Percentiles rank a stretch among this genome's conserved stretches.
Conservation (phyloP, 352 stramenopile species). For the Phytophthora uliginosa region DNA sequence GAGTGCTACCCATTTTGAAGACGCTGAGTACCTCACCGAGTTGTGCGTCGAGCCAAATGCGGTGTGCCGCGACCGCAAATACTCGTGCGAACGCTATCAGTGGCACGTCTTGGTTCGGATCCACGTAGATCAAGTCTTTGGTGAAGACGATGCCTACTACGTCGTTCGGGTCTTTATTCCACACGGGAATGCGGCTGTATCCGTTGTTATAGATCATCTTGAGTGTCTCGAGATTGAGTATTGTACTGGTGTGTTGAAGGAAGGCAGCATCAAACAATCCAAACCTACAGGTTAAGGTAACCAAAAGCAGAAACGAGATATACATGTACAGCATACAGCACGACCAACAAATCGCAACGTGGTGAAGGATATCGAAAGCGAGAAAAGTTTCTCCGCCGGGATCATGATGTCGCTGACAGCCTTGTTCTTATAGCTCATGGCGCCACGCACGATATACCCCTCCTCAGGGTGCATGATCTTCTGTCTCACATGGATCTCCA, state of each 20-base stretch:
- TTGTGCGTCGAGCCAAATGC: constrained; percentile 74
- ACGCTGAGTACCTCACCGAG: constrained; percentile 78
- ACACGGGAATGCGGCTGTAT: constrained; percentile 97
- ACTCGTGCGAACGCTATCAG: constrained; percentile 94
- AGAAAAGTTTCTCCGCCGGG: constrained; percentile 83
- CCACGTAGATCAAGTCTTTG: constrained; percentile 94
- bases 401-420: constrained; percentile 94
- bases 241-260: constrained; percentile 49
- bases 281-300: constrained; percentile 48
- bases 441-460: constrained; percentile 96
- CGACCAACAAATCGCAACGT: background rate
- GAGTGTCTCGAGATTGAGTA: constrained; percentile 65
- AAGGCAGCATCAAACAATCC: constrained; percentile 18
- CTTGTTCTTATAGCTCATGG: constrained; percentile 83
- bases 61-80: constrained; percentile 74
- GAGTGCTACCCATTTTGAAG: constrained; percentile 80
- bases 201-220: constrained; percentile 91
- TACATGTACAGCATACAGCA: background rate
- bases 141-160: constrained; percentile 96
- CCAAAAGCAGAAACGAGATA: background rate
- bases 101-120: constrained; percentile 72
- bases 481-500: constrained; percentile 97
- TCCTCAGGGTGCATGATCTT: constrained; percentile 94
- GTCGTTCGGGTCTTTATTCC: constrained; percentile 96
- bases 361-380: constrained; percentile 74